phyloP scores from a whole-genome alignment of 139 green algal species.

The Micractinium conductrix region DNA sequence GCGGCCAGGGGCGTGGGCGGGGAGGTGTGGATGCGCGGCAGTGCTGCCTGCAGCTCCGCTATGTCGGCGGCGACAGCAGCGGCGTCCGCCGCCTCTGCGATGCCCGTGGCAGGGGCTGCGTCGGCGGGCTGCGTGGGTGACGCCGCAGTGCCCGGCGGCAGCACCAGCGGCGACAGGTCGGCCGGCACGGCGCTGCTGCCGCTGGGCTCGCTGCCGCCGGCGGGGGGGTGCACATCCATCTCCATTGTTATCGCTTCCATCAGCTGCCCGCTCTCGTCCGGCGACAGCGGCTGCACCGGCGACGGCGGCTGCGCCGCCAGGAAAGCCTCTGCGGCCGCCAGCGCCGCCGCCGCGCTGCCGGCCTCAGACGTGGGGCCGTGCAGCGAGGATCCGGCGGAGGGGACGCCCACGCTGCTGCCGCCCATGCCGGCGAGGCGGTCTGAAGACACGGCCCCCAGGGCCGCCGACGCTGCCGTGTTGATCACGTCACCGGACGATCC shows the following conservation, averaged over 20 bases:
- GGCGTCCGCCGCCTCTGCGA: conserved; percentile 12
- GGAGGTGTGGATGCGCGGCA: conserved; percentile 29
- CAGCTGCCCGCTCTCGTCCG: background rate
- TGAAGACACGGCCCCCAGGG: background rate
- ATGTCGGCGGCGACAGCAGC: conserved; percentile 16
- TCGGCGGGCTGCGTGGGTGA: background rate
- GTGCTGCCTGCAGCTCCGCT: conserved; percentile 19
- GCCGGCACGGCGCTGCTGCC: background rate
- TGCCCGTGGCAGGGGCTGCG: background rate
- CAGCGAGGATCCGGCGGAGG: background rate
- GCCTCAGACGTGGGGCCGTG: background rate
- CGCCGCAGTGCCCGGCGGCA: background rate
- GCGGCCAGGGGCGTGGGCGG: background rate
- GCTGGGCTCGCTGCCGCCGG: background rate
- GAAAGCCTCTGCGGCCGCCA: too few species aligned
- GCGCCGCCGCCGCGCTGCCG: background rate
- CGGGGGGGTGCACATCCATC: background rate
- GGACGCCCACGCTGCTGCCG: background rate
- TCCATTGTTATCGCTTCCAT: background rate
- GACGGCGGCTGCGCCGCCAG: too few species aligned
- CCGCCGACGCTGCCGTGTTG: background rate
- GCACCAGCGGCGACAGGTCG: background rate
- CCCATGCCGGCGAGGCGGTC: background rate
- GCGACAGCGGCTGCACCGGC: conserved; percentile 10
- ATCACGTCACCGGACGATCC: background rate